Percentiles rank a stretch among this genome's conserved stretches.
Evolutionary conservation across 2,329 filamentous ascomycete genomes (phyloP).

Genomic region (Setomelanomma holmii): DNA sequence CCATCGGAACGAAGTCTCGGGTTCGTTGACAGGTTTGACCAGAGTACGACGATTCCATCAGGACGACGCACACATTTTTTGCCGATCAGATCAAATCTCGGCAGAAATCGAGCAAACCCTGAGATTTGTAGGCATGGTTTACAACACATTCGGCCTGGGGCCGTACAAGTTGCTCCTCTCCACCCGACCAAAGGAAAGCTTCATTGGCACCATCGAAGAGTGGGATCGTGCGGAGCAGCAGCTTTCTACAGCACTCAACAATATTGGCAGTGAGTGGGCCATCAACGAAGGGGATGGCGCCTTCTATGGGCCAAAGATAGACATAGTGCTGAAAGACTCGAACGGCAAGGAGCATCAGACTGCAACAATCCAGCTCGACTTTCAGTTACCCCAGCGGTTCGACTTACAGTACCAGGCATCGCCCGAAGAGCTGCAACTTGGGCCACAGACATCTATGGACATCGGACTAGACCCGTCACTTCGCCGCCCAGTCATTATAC

Average conservation of each 20-base stretch:
- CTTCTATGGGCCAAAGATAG: constrained; percentile 92
- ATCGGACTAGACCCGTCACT: constrained; percentile 29
- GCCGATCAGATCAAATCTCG: constrained; percentile 76
- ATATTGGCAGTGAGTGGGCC: constrained; percentile 71
- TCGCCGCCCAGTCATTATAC: constrained; percentile 75
- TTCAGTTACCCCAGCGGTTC: constrained; percentile 86
- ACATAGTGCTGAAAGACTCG: constrained; percentile 80
- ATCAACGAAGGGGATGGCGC: constrained; percentile 84
- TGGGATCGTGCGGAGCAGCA: constrained; percentile 74
- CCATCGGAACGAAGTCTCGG: constrained; percentile 86
- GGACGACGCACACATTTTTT: constrained; percentile 92
- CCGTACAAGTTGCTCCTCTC: constrained; percentile 79
- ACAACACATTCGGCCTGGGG: constrained; percentile 72
- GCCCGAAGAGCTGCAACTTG: constrained; percentile 67
- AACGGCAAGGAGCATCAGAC: constrained; percentile 84
- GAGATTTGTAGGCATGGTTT: constrained; percentile 76
- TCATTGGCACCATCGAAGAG: constrained; percentile 75
- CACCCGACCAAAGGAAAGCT: constrained; percentile 77
- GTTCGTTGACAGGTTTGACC: constrained; percentile 80
- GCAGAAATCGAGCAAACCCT: constrained; percentile 76
- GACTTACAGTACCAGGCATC: constrained; percentile 76
- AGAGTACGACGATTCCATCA: constrained; percentile 88
- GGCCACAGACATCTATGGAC: constrained; percentile 56
- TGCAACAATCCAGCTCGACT: constrained; percentile 87
- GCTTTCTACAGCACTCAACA: constrained; percentile 67